Evolutionary conservation across 352 stramenopile genomes (phyloP), one percentile per base, ranked within the genome.

Genomic region (Phytophthora niederhauseri): DNA sequence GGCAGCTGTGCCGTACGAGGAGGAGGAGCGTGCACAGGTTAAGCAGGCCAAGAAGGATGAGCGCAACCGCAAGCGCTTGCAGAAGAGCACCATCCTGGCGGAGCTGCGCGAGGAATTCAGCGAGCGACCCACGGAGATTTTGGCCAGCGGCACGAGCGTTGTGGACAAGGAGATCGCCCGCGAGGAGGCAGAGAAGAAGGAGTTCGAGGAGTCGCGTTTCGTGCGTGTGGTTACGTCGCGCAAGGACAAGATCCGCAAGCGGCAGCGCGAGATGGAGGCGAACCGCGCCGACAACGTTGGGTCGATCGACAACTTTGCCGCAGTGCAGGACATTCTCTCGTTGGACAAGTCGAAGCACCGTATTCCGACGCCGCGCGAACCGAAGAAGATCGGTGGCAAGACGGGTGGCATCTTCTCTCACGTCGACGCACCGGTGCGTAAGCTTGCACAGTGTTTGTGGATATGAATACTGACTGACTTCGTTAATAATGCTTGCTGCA

Each of bases 241-340:
- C 63, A 96, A 96, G 63, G 89, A 96, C 78, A 96, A 96, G 70
- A 91, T 95, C 41, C 82, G 86, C 68, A 96, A 95, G 66, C 87
- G 87, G 12, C 84, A 93, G 76, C 89, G 89, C 67, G 88, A 96
- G 57, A 82, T 85, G 54, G 86, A 94, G 56, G 81, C 86, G 9
- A 93, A 78, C 46, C 81, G 84, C 28, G 77, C 83, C 43, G 88
- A 93, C 61, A 75, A 90, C 20, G 87, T 96, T 61, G 82, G 77
- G 9, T 87, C 78, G n/a, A 96, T 96, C 72, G 88, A 96, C 73
- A 96, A 94, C 65, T 96, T 96, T 62, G 88, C 86, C 0, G 85
- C 76, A 0, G 86, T 96, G 36, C 86, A 94, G 41, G 83, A 93
- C 38, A 91, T 93, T 36, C 59, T 96, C 50, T 85, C 76, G 17